Percentiles rank a stretch among this genome's conserved stretches.
These are phyloP conservation scores for Barnettozyma vustinii DNA, from an alignment of 805 yeast species.

Conservation along the genomic window DNA sequence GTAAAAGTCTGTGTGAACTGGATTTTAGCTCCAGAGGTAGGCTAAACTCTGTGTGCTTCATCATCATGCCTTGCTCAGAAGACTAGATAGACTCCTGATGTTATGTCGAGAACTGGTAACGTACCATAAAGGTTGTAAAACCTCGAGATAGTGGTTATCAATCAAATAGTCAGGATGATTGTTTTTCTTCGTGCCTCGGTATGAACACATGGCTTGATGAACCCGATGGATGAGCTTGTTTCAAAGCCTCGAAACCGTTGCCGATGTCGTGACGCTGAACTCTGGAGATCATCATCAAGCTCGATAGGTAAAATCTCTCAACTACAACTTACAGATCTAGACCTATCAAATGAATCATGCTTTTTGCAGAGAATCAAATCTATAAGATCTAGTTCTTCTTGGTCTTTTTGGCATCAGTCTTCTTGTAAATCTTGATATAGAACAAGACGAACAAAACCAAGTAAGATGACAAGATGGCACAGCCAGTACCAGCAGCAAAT, in stretches of 20 bases:
- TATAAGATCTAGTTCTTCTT: constrained; percentile 5
- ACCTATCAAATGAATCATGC: neutral
- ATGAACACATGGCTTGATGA: neutral
- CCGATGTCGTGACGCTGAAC: neutral
- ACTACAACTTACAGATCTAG: neutral
- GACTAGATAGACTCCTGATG: no score
- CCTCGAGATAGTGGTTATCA: no score
- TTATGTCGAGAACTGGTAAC: no score
- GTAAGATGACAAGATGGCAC: constrained; percentile 81
- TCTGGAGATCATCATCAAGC: neutral
- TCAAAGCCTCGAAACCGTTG: neutral
- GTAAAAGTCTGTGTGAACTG: neutral
- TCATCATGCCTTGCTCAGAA: no score
- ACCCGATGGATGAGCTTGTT: neutral
- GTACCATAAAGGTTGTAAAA: no score
- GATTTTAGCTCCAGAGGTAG: no score
- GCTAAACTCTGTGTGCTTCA: no score
- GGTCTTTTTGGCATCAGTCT: constrained; percentile 27
- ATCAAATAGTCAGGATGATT: neutral
- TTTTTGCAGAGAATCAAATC: neutral
- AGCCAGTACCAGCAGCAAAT: constrained; percentile 89
- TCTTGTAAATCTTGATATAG: constrained; percentile 81
- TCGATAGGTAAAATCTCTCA: neutral
- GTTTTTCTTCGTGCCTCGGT: neutral
- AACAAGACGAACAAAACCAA: constrained; percentile 86